Base-by-base conservation (phyloP, 2,329 filamentous ascomycete genomes). In the Pseudogymnoascus sp. region DNA sequence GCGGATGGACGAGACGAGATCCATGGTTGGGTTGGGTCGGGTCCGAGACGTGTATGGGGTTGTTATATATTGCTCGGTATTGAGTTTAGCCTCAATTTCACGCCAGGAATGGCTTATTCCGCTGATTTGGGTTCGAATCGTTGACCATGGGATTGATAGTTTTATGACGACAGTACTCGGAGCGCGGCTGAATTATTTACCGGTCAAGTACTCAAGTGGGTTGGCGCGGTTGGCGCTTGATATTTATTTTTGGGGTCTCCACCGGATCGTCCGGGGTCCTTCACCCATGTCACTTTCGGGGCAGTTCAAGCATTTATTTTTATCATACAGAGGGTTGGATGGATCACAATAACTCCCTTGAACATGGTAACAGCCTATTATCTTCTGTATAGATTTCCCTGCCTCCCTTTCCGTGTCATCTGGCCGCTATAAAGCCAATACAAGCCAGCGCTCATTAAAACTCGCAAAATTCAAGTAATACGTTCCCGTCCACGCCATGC, bases 1-100 rank as follows among this genome's bases (percentile, higher is more conserved):
- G 71, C 92, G 90, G 64, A 99, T 88, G 41, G 89, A 91, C 63
- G 92, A 90, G 60, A 97, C 85, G 61, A 99, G 84, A 81, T 99
- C 94, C 94, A 99, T 97, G 61, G 63, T 65, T 20, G 37, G 4
- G 7, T 9, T 14, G 16, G 28, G n/a, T 33, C 28, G 16, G 28
- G n/a, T 33, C 28, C 47, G 47, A 12, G 33, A 6, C 28, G 9
- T 18, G 28, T 54, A 14, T 20, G 28, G 28, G 28, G 2, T 35
- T 54, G 9, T 54, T 54, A 8, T 2, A 6, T 54, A 7, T 35
- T 18, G n/a, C 9, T 7, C 47, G 33, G 25, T 33, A 18, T 6
- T 54, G 8, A 33, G 11, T 12, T 54, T 5, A 54, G 47, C 16
- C 11, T 35, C 9, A 33, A 33, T 33, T 14, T 3, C n/a, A 8